Base-by-base conservation (phyloP, 306 rosid species). In the Alnus rubra region DNA sequence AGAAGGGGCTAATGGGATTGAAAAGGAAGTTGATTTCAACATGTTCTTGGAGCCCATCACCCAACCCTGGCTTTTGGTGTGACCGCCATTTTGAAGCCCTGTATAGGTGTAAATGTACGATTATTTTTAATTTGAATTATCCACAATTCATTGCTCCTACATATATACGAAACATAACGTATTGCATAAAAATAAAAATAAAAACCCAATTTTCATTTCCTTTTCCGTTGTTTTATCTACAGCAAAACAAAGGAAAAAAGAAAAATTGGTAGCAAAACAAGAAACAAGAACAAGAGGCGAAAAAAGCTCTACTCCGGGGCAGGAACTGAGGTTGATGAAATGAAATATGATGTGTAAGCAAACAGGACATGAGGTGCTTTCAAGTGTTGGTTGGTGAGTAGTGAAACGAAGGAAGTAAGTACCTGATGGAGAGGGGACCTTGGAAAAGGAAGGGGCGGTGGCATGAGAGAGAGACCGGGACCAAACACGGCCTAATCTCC, bases 11-110 rank as follows among this genome's bases (percentile, higher is more conserved):
- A 56, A 69, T 35, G 82, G 88, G 77, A 67, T 81, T 13, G 87
- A 71, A n/a, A 83, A 81, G 49, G 88, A 76, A 52, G 82, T 14
- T 15, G 82, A 75, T 42, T 72, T 83, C 71, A 82, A 81, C 5
- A 88, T 77, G 51, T 74, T 74, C 79, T 81, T 81, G 54, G 94
- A 76, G 79, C 77, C 82, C 97, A 92, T 89, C 30, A 67, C 13
- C 50, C 28, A 67, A 39, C 28, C 23, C 49, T 67, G 71, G 71
- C 30, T 35, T 15, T 64, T 64, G 48, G 70, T 5, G 23, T 35
- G 35, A 60, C 37, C 16, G 14, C 67, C 39, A 30, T 60, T 60
- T 60, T 60, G 67, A 60, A 60, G 47, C 47, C 70, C 50, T 39
- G 71, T 67, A 67, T 19, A 23, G 11, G 31, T 23, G 11, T 23